Conservation (phyloP, 768 basidiomycete genomes). For the Porpolomopsis calyptriformis region DNA sequence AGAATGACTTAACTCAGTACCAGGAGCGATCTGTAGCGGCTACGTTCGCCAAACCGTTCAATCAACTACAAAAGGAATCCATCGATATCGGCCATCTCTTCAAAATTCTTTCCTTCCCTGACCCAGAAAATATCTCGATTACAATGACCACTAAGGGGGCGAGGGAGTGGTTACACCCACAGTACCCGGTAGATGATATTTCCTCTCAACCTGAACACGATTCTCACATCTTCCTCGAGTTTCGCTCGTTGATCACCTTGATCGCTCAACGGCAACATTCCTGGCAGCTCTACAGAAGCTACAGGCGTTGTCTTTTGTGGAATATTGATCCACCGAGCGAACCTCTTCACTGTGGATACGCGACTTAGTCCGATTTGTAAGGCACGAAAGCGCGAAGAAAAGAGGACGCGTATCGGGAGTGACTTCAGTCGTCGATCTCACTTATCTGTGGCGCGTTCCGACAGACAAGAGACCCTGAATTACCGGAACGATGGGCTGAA, state of each 20-base stretch:
- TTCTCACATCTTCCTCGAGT: background rate
- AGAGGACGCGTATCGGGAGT: background rate
- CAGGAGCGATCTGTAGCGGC: background rate
- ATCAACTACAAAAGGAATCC: background rate
- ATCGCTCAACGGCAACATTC: background rate
- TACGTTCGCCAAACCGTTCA: background rate
- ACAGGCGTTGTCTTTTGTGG: background rate
- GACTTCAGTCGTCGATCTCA: background rate
- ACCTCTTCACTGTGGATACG: background rate
- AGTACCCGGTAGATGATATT: background rate
- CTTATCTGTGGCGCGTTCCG: background rate
- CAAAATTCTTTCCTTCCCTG: background rate
- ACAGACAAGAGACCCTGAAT: background rate
- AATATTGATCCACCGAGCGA: background rate
- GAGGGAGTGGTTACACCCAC: background rate
- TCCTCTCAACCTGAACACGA: background rate
- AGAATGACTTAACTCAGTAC: background rate
- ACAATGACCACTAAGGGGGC: background rate
- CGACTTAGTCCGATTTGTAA: background rate
- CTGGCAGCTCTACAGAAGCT: background rate
- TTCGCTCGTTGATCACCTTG: background rate
- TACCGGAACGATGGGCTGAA: background rate
- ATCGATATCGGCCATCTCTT: background rate
- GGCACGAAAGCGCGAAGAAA: background rate
- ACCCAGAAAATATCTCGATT: background rate